Base-by-base conservation (phyloP, 345 rosid genomes). In the Lepidium aucheri region DNA sequence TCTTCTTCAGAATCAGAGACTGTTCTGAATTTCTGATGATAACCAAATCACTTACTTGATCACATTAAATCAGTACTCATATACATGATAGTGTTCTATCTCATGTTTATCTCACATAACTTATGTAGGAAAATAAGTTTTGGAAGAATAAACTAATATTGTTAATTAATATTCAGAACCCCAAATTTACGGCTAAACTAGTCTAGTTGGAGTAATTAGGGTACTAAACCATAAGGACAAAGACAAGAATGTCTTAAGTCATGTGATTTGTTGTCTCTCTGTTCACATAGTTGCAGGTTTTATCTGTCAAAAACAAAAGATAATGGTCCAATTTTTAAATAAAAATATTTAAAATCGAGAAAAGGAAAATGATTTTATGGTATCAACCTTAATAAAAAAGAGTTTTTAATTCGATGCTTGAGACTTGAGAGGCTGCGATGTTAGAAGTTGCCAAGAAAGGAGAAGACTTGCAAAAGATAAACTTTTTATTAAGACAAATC, bases 11-110 rank as follows among this genome's bases (percentile, higher is more conserved):
- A 91, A 89, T 67, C 95, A 39, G 80, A 78, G 76, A 87, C 22
- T 20, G 1, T 77, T 85, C 97, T 36, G 82, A n/a, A n/a, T n/a
- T 93, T 63, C 59, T 93, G 77, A 86, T 90, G 90, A 88, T 90
- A 47, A 90, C 91, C 9, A 93, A 28, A 65, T 93, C 88, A 82
- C 81, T 87, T 92, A 36, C 50, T 92, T 60, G 87, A 88, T 45
- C 76, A 85, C 80, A 85, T 93, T 46, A 62, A 82, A 76, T 96
- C 96, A 5, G 76, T 81, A 13, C 84, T 36, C 56, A 82, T 88
- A 67, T 94, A 90, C 73, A 79, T 87, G 40, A 87, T 93, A 87
- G 97, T 43, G n/a, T n/a, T n/a, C n/a, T n/a, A 17, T 7, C 22
- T 45, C 50, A 45, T 45, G 0, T 3, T 45, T 45, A 16, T 4